A percentile compares a stretch with the other conserved stretches of the same genome.
These are phyloP conservation scores for Paxillus involutus DNA, from an alignment of 768 basidiomycete species.

Conservation along the genomic window DNA sequence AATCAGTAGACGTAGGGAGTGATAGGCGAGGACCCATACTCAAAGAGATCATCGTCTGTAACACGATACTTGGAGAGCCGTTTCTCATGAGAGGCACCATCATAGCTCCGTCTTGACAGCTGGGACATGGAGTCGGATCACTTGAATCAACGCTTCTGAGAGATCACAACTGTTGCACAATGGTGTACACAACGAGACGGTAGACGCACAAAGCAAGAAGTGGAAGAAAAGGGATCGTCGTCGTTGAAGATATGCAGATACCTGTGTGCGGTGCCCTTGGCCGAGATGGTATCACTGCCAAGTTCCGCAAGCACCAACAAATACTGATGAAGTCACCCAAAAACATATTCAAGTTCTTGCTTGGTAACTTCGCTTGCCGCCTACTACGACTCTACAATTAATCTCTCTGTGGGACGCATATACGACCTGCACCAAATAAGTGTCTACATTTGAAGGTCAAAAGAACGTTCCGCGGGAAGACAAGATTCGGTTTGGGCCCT, in stretches of 20 bases:
- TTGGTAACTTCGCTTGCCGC: too few species aligned
- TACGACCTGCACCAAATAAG: too few species aligned
- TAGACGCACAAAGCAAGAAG: neutral
- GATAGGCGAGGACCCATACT: slow-evolving; percentile 47
- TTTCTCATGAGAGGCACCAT: slow-evolving; percentile 67
- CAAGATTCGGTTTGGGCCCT: too few species aligned
- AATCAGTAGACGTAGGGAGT: slow-evolving; percentile 4
- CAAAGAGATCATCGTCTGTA: slow-evolving; percentile 83
- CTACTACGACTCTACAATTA: too few species aligned
- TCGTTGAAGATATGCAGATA: neutral
- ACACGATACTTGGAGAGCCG: slow-evolving; percentile 75
- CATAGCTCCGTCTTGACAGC: slow-evolving; percentile 77
- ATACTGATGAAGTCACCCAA: slow-evolving; percentile 9
- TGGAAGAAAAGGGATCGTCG: slow-evolving; percentile 45
- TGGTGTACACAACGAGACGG: neutral
- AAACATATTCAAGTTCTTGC: neutral
- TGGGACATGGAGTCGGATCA: slow-evolving; percentile 16
- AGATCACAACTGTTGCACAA: slow-evolving; percentile 4
- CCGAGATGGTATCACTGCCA: neutral
- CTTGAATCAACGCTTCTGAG: slow-evolving; percentile 1
- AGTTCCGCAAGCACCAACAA: slow-evolving; percentile 23
- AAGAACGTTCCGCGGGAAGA: too few species aligned
- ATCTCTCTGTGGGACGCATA: too few species aligned
- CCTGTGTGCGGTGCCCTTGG: neutral
- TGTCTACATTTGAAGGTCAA: too few species aligned